Conservation (phyloP, 352 stramenopile genomes). For the Achlya hypogyna region DNA sequence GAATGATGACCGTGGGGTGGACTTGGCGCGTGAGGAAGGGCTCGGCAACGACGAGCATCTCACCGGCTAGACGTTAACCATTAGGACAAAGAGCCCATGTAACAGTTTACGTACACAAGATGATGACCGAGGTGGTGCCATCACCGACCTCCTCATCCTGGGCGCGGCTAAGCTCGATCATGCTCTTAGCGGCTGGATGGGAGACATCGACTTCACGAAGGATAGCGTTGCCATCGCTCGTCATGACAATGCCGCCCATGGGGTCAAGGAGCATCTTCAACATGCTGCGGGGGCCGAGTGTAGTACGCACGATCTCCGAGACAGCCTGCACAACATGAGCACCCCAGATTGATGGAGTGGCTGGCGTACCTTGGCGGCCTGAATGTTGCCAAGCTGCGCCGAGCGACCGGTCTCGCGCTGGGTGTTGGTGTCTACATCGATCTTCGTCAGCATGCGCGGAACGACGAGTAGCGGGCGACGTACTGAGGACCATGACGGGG, state of each 20-base stretch:
- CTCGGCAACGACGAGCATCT: slow-evolving; percentile 96
- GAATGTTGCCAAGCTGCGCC: slow-evolving; percentile 98
- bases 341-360: background rate
- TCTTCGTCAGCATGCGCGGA: background rate
- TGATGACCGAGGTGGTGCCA: slow-evolving; percentile 99
- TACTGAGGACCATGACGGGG: slow-evolving; percentile 94
- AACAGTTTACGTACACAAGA: slow-evolving; percentile 70
- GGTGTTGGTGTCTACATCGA: slow-evolving; percentile 89
- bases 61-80: slow-evolving; percentile 62
- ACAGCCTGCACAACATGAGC: slow-evolving; percentile 54
- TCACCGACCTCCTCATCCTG: slow-evolving; percentile 99
- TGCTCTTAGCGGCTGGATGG: slow-evolving; percentile 97
- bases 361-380: slow-evolving; percentile 81
- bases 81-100: background rate
- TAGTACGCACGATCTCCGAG: slow-evolving; percentile 98
- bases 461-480: slow-evolving; percentile 25
- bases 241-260: slow-evolving; percentile 99
- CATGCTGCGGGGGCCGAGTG: slow-evolving; percentile 97
- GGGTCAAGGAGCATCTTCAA: slow-evolving; percentile 99
- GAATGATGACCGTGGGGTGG: slow-evolving; percentile 97
- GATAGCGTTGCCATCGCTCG: slow-evolving; percentile 99
- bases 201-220: slow-evolving; percentile 97
- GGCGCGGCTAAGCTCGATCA: slow-evolving; percentile 98
- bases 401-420: slow-evolving; percentile 96
- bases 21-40: slow-evolving; percentile 95